Conservation (phyloP, 225 moss, liverwort and hornwort genomes). For the Straminergon stramineum region DNA sequence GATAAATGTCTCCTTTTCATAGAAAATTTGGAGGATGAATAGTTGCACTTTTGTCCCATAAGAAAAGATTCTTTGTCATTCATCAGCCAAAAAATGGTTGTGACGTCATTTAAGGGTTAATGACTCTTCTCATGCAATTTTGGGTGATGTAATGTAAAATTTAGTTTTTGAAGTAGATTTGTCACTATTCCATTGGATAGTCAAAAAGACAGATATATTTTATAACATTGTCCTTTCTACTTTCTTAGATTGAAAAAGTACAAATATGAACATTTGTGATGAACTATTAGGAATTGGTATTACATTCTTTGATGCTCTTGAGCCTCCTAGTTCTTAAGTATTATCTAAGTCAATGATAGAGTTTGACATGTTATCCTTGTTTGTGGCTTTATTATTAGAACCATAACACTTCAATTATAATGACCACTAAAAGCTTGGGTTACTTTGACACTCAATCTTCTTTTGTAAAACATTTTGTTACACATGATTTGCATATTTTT, state of each 20-base stretch:
- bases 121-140: not conserved
- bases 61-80: no score
- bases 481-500: not conserved
- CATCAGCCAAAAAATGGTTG: no score
- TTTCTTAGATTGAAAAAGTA: not conserved
- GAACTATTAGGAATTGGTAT: not conserved
- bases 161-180: accelerated
- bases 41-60: no score
- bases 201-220: accelerated
- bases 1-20: no score
- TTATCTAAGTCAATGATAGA: not conserved
- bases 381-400: not conserved
- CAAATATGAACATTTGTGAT: not conserved
- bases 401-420: not conserved
- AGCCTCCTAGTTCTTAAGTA: not conserved
- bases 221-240: not conserved
- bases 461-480: not conserved
- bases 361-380: not conserved
- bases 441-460: not conserved
- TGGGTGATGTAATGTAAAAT: accelerated
- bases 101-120: no score
- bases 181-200: not conserved
- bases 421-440: not conserved
- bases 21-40: no score
- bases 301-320: accelerated